A percentile compares a stretch with the other conserved stretches of the same genome.
phyloP scores from a whole-genome alignment of 2,329 filamentous ascomycete genomes.

The Parascedosporium putredinis region DNA sequence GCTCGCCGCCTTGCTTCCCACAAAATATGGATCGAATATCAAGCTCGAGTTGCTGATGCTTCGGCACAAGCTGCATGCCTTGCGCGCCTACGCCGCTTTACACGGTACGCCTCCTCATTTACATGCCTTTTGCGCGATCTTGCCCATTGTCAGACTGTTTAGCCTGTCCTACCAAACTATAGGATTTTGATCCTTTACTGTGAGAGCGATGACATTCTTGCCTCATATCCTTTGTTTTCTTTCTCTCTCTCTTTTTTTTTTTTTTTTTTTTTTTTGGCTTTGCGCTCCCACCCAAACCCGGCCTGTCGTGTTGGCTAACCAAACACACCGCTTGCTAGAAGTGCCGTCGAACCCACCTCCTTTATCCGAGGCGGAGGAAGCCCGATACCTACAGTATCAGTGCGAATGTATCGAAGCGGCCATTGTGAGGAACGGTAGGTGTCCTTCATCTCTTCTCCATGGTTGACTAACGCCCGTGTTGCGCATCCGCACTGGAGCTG shows the following conservation, averaged over 20 bases:
- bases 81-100: slow-evolving; percentile 36
- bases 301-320: slow-evolving; percentile 16
- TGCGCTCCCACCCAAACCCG: slow-evolving; percentile 11
- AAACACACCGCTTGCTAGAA: slow-evolving; percentile 19
- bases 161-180: slow-evolving; percentile 6
- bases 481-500: background rate
- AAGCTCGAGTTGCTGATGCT: slow-evolving; percentile 43
- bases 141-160: no score
- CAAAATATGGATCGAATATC: slow-evolving; percentile 36
- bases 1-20: slow-evolving; percentile 35
- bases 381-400: slow-evolving; percentile 44
- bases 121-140: slow-evolving; percentile 3
- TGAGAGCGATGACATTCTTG: background rate
- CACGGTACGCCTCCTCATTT: slow-evolving; percentile 30
- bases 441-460: background rate
- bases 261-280: slow-evolving; percentile 5
- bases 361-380: slow-evolving; percentile 46
- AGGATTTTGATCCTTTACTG: no score
- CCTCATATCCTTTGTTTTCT: slow-evolving; percentile 5
- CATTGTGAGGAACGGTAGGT: slow-evolving; percentile 37
- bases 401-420: slow-evolving; percentile 47
- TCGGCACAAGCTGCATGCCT: slow-evolving; percentile 40
- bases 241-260: slow-evolving; percentile 7
- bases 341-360: slow-evolving; percentile 29
- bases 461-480: background rate